Base-by-base conservation (phyloP, 2,329 filamentous ascomycete species). In the Stachybotrys chartarum region DNA sequence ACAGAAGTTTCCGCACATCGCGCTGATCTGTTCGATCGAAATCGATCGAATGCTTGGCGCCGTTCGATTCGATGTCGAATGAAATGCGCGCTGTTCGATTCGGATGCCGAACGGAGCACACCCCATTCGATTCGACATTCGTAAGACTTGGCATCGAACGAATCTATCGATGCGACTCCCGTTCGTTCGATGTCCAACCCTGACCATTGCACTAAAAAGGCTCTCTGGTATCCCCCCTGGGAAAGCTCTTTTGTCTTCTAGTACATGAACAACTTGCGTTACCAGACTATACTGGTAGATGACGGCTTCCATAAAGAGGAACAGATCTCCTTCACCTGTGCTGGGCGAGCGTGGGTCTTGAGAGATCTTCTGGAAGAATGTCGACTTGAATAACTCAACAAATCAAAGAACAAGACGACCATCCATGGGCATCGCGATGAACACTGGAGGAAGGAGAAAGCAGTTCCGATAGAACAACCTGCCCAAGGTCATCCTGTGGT, bases 331-430 rank as follows among this genome's bases (percentile, higher is more conserved):
- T 56, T 67, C 57, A 67, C 56, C 35, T 65, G 53, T 59, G 61
- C 64, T 59, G 53, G 58, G 7, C 53, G 45, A 55, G 66, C 64
- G 32, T 42, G 51, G 30, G 51, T 63, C 7, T 56, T 72, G 10
- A 68, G 64, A 57, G 45, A 64, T 7, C 59, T 72, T 16, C 55
- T 71, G 10, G 55, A 65, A 56, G 62, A 71, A 52, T 69, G 60
- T 52, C 59, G 62, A 53, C 44, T 48, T 50, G 52, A 60, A 52
- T 70, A 71, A 59, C 59, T 72, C 16, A 64, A 63, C 12, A 48
- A 61, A 49, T 64, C 57, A 57, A 51, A 66, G 48, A 59, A 63
- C 51, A 70, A 68, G 55, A 64, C 63, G 11, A 59, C 61, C 14
- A 64, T 71, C 16, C 69, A 69, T 57, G 50, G 67, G 51, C 54